phyloP scores from a whole-genome alignment of 2,329 filamentous ascomycete species.

The Sporothrix euskadiensis region DNA sequence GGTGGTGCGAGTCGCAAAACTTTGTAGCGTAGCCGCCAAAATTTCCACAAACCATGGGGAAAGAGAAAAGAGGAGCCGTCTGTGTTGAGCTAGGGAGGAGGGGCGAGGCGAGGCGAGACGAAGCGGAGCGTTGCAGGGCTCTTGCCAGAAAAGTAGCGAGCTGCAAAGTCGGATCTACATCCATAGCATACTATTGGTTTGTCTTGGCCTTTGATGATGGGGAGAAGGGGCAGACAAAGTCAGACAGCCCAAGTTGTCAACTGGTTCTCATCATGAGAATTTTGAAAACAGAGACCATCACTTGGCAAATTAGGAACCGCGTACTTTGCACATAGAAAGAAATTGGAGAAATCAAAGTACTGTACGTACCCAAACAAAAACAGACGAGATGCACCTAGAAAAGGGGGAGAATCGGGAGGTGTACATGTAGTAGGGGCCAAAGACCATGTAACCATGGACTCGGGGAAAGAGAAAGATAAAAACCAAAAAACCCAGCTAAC shows the following conservation, averaged over 20 bases:
- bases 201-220: neutral
- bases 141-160: neutral
- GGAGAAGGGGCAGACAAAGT: neutral
- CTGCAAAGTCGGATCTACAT: neutral
- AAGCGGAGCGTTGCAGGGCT: neutral
- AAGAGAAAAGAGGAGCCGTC: neutral
- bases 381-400: neutral
- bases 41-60: constrained; percentile 15
- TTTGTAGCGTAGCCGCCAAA: constrained; percentile 19
- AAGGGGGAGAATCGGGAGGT: neutral
- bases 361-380: neutral
- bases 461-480: neutral
- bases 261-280: neutral
- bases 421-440: constrained; percentile 4
- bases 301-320: neutral
- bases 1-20: neutral
- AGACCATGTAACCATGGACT: constrained; percentile 19
- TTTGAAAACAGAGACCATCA: neutral
- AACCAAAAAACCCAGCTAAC: neutral
- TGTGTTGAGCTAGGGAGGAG: neutral
- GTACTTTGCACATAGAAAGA: neutral
- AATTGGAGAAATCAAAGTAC: neutral
- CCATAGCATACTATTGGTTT: neutral
- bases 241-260: neutral
- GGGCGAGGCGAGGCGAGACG: neutral